Evolutionary conservation across 2,329 filamentous ascomycete species (phyloP), one percentile per base, ranked within the genome.

Genomic region (Verticillium nubilum): DNA sequence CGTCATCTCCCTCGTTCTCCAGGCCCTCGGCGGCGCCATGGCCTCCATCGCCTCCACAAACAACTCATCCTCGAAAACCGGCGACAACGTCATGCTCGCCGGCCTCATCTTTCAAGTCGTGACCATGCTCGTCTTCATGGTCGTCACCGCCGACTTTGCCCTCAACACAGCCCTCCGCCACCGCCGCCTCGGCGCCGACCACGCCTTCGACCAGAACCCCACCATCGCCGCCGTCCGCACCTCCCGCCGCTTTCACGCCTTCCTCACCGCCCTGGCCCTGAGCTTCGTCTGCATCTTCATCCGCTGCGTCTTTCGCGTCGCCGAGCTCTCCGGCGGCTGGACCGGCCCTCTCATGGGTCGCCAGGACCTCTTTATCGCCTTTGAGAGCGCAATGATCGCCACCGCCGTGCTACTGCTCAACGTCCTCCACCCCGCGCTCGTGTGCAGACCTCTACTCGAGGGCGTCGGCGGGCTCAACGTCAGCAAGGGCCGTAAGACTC

Each of bases 291-390:
- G 79, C 65, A 85, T 91, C 66, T 82, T 90, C 62, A 82, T 83
- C 66, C 78, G 88, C 9, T 86, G 82, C 63, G 81, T 86, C 50
- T 91, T 86, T 71, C 81, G 88, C 58, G 82, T 59, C 25, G 83
- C 82, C 0, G 87, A 91, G 77, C 73, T 91, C 63, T 83, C 80
- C 63, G 76, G 82, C 57, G 88, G 88, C 1, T 91, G 86, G 82
- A 71, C 68, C 3, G 86, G 86, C 0, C 71, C 77, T 25, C 70
- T 90, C 65, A 87, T 87, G 69, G 71, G 67, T 33, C 71, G 81
- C 37, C 76, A 87, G 72, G 74, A 73, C 37, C 72, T 83, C 59
- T 87, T 87, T 68, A 78, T 86, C 61, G 80, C 73, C 5, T 79
- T 87, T 58, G 85, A 87, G 75, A 81, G 83, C 52, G 73, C 78